Evolutionary conservation across 23 red algal species (phyloP).

Genomic region (Gracilaria caudata): DNA sequence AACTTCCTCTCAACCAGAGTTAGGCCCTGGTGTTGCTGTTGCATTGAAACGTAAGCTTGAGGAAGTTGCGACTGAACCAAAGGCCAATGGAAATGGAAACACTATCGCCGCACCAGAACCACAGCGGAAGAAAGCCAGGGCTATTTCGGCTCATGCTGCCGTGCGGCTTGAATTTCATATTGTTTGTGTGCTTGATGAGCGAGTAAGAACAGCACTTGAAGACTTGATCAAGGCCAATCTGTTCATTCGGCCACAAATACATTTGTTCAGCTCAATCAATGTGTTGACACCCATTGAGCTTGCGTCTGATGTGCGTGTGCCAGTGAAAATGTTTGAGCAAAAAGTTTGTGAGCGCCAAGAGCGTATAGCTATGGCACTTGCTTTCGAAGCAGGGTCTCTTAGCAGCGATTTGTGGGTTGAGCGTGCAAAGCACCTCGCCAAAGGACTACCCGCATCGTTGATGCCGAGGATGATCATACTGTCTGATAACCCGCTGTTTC

Average conservation of each 20-base stretch:
- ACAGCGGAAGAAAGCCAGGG: not conserved
- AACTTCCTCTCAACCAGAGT: not conserved
- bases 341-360: not conserved
- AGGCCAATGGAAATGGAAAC: not conserved
- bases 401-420: constrained; percentile 4
- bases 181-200: not conserved
- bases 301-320: not conserved
- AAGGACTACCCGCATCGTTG: not conserved
- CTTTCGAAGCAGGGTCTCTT: constrained; percentile 10
- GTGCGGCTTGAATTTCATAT: not conserved
- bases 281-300: not conserved
- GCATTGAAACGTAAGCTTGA: constrained; percentile 10
- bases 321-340: not conserved
- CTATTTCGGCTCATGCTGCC: not conserved
- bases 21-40: not conserved
- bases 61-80: not conserved
- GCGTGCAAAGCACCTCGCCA: constrained; percentile 21
- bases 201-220: not conserved
- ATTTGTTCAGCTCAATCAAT: not conserved
- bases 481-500: not conserved
- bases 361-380: constrained; percentile 1
- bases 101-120: not conserved
- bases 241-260: constrained; percentile 7
- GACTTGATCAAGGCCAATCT: not conserved
- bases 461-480: constrained; percentile 24